A percentile compares a stretch with the other conserved stretches of the same genome.
Evolutionary conservation across 2,329 filamentous ascomycete genomes (phyloP).

Genomic region (Nemania sp.): DNA sequence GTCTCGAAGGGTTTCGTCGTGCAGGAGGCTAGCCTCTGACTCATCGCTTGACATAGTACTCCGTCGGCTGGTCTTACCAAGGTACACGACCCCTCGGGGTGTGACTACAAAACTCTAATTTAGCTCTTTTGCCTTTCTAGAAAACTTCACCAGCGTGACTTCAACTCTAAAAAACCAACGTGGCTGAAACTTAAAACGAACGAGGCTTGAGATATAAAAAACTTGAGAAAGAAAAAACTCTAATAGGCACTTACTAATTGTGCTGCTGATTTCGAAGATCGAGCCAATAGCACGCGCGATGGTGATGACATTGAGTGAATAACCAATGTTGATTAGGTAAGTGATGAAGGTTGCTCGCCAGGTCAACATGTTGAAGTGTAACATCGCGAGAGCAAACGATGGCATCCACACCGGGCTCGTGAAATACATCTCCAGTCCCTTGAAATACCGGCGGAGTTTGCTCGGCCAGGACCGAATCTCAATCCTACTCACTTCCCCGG

Average conservation of each 20-base stretch:
- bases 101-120: slow-evolving; percentile 50
- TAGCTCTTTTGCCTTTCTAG: neutral
- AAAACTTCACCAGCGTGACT: no score
- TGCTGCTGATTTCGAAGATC: slow-evolving; percentile 65
- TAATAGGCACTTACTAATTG: slow-evolving; percentile 51
- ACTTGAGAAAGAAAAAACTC: neutral
- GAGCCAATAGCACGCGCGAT: slow-evolving; percentile 60
- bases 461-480: slow-evolving; percentile 29
- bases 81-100: slow-evolving; percentile 59
- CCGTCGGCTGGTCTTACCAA: slow-evolving; percentile 49
- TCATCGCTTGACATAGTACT: slow-evolving; percentile 42
- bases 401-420: slow-evolving; percentile 56
- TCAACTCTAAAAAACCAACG: neutral
- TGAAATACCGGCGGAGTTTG: slow-evolving; percentile 44
- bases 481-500: neutral
- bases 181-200: no score
- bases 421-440: slow-evolving; percentile 54
- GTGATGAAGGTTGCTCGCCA: slow-evolving; percentile 68
- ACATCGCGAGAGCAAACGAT: slow-evolving; percentile 62
- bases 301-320: slow-evolving; percentile 61
- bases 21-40: slow-evolving; percentile 31
- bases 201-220: no score
- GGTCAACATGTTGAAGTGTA: slow-evolving; percentile 67
- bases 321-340: slow-evolving; percentile 63
- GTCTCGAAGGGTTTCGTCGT: slow-evolving; percentile 6